Conservation (phyloP, 192 early-diverging fungal genomes). For the Linderina pennispora region DNA sequence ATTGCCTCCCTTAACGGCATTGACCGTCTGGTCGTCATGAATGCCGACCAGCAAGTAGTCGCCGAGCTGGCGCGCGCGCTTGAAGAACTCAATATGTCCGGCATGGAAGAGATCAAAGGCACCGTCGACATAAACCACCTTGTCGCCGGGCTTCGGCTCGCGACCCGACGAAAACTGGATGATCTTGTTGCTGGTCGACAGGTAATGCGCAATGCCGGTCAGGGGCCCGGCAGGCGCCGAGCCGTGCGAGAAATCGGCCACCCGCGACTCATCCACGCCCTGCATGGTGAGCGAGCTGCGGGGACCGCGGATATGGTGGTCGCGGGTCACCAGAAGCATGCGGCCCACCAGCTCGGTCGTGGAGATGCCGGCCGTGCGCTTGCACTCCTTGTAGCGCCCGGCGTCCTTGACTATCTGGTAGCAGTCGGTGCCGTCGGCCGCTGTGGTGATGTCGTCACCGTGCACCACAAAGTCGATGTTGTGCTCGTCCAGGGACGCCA, state of each 20-base stretch:
- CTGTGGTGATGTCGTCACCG: conserved; percentile 96
- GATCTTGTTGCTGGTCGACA: conserved; percentile 81
- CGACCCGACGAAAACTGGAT: conserved; percentile 84
- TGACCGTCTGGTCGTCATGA: conserved; percentile 88
- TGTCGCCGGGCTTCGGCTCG: conserved; percentile 70
- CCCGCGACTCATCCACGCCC: conserved; percentile 39
- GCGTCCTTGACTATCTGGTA: conserved; percentile 95
- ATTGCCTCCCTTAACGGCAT: conserved; percentile 78
- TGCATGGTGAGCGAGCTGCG: conserved; percentile 51
- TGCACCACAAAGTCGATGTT: conserved; percentile 94
- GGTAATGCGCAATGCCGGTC: conserved; percentile 76
- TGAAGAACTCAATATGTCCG: conserved; percentile 93
- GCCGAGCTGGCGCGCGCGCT: conserved; percentile 74
- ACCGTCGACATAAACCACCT: conserved; percentile 93
- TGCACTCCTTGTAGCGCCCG: conserved; percentile 91
- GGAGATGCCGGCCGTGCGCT: conserved; percentile 92
- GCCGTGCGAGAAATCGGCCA: conserved; percentile 41
- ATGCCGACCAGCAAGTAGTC: conserved; percentile 92
- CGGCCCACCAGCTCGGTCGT: conserved; percentile 95
- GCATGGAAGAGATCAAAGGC: conserved; percentile 96
- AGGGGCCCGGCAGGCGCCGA: conserved; percentile 18
- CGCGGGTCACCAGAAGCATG: conserved; percentile 87
- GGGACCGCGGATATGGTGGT: conserved; percentile 71
- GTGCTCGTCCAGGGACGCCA: conserved; percentile 82
- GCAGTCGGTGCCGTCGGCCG: conserved; percentile 95